phyloP scores from a whole-genome alignment of 2,329 filamentous ascomycete genomes.

The Botrytis fabae region DNA sequence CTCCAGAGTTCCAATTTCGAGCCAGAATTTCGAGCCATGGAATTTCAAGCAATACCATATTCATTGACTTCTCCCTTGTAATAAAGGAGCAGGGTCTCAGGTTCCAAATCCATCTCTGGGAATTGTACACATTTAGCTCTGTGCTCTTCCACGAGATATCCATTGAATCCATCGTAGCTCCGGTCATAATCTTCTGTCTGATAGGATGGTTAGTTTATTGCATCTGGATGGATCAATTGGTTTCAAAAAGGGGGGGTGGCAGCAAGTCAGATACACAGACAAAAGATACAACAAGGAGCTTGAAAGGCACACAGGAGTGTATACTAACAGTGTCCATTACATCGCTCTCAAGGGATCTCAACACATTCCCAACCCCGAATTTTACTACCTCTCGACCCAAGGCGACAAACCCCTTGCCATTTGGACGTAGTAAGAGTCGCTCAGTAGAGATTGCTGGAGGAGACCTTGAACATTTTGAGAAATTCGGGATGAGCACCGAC shows the following conservation, averaged over 20 bases:
- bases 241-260: neutral
- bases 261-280: neutral
- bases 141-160: slow-evolving; percentile 10
- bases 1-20: neutral
- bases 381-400: neutral
- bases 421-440: neutral
- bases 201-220: slow-evolving; percentile 7
- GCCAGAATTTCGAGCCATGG: neutral
- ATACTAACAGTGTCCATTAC: slow-evolving; percentile 7
- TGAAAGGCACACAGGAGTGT: neutral
- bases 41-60: slow-evolving; percentile 15
- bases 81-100: neutral
- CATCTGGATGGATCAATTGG: neutral
- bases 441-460: neutral
- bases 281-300: neutral
- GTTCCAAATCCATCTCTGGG: slow-evolving; percentile 1
- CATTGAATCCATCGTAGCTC: slow-evolving; percentile 11
- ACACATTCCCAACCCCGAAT: neutral
- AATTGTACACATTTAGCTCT: neutral
- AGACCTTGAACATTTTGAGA: neutral
- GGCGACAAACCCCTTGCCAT: neutral
- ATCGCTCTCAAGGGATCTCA: neutral
- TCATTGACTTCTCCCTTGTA: neutral
- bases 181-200: slow-evolving; percentile 16
- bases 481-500: neutral